Evolutionary conservation across 2,329 filamentous ascomycete genomes (phyloP), one percentile per base, ranked within the genome.

Genomic region (Aureobasidium vineae): DNA sequence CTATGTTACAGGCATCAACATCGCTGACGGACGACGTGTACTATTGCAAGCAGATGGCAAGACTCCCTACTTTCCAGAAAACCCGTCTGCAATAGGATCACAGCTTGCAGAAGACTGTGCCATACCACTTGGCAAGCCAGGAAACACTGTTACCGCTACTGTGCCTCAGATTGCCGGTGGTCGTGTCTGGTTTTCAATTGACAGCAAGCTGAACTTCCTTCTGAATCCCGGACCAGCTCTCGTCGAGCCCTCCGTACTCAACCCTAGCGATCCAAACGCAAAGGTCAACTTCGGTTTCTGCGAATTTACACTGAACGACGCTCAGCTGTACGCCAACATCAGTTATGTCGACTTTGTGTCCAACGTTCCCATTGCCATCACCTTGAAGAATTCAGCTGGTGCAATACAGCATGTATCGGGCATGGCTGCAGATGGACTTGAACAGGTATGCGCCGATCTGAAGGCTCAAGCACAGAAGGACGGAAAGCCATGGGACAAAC

Each of bases 401-500:
- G 70, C 75, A 5, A 74, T 74, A 2, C 77, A 82, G 64, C 75
- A 74, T 60, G 76, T 78, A 88, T 89, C 74, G 78, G 89, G 89
- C 1, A 85, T 90, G 79, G 75, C 81, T 0, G 70, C 81, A 0
- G 78, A 86, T 70, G 88, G 88, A 1, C 79, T 90, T 3, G 80
- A 84, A 60, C 78, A 74, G 28, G 77, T 91, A 45, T 85, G 84
- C 67, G 76, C 79, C 1, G 82, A 78, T 1, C 77, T 92, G 23
- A 77, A 77, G 31, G 79, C 79, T 13, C 89, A 91, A 74, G 77
- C 84, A 2, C 69, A 73, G 5, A 76, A 74, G 31, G 89, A 91
- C 70, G 81, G 83, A 1, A 77, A 80, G 57, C 84, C 84, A 0
- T 92, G 89, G 89, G 83, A 87, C 70, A 81, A 86, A 70, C 81